A percentile compares a stretch with the other conserved stretches of the same genome.
phyloP scores from a whole-genome alignment of 2,329 filamentous ascomycete species.

The Allantophomopsis cytisporea region DNA sequence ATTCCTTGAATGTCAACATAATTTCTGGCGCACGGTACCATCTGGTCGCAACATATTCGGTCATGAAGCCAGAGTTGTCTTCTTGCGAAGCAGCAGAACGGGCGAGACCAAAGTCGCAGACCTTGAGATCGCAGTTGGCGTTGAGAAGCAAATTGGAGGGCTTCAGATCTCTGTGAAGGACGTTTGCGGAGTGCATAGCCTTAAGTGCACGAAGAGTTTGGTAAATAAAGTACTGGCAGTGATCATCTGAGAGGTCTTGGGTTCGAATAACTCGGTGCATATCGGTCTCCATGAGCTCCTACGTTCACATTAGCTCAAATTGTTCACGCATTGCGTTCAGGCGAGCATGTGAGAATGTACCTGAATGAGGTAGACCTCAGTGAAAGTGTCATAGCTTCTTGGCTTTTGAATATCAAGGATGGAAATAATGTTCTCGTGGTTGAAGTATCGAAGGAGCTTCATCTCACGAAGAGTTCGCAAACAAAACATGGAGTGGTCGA shows the following conservation, averaged over 20 bases:
- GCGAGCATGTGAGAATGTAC: constrained; percentile 28
- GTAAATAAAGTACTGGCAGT: constrained; percentile 99
- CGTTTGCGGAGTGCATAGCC: constrained; percentile 98
- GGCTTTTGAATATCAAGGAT: constrained; percentile 99
- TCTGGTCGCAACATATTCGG: constrained; percentile 96
- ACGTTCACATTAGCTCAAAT: neutral
- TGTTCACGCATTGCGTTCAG: too few species aligned
- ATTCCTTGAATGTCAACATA: constrained; percentile 99
- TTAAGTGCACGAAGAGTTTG: constrained; percentile 95
- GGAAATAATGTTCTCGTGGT: constrained; percentile 99
- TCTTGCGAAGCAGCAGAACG: constrained; percentile 93
- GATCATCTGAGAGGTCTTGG: constrained; percentile 95
- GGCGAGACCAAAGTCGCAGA: constrained; percentile 95
- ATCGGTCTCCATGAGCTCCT: constrained; percentile 99
- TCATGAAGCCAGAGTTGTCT: constrained; percentile 99
- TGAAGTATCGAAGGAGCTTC: constrained; percentile 98
- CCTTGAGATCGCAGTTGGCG: constrained; percentile 97
- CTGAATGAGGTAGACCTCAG: constrained; percentile 97
- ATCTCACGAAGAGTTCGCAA: constrained; percentile 93
- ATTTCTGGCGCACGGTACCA: constrained; percentile 99
- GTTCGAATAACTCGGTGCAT: constrained; percentile 99
- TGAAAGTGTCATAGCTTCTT: constrained; percentile 88
- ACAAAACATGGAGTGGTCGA: constrained; percentile 99
- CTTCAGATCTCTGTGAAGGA: constrained; percentile 93
- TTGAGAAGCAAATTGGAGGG: constrained; percentile 94